Evolutionary conservation across 2,329 filamentous ascomycete species (phyloP), one percentile per base, ranked within the genome.

Genomic region (Monosporascus sp.): DNA sequence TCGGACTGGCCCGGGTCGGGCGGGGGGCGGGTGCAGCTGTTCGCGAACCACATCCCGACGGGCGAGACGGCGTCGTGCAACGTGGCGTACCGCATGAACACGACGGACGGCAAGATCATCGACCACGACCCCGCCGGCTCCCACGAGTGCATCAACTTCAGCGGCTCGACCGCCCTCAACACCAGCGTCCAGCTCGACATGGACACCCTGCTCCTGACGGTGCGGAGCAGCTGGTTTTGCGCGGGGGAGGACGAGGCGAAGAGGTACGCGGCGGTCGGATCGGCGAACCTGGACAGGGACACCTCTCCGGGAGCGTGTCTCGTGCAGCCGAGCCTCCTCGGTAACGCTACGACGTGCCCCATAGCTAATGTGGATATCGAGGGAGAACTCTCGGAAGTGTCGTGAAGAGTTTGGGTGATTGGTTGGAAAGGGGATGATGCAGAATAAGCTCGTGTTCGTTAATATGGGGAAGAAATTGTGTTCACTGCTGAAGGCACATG

Each of bases 1-100:
- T 60, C 58, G 6, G 58, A 60, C 56, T 60, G 58, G 58, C 54
- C 58, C 3, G 58, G 56, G 3, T 51, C 56, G 2, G 51, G 48
- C 6, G 43, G 51, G n/a, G 58, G 58, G 1, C 56, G 56, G 2
- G 56, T 60, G 7, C 52, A 56, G 54, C 31, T 60, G 7, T 60
- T 58, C 48, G 52, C 58, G 6, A 47, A 31, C 6, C 58, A 60
- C 52, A 7, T 50, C 2, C 56, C 58, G 6, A 60, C 58, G 17
- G 22, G 31, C 31, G 37, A 47, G 9, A 17, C 47, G 43, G 8
- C 48, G 1, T 47, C 52, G 15, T 60, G 58, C 50, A 53, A 55
- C 51, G 56, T 60, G 15, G 37, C 50, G 11, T 60, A 60, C 52
- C 38, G 35, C 6, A 45, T 60, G 3, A 52, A 44, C 50, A n/a